Evolutionary conservation across 179 eudicot species (phyloP).

Genomic region (Vitellaria paradoxa): DNA sequence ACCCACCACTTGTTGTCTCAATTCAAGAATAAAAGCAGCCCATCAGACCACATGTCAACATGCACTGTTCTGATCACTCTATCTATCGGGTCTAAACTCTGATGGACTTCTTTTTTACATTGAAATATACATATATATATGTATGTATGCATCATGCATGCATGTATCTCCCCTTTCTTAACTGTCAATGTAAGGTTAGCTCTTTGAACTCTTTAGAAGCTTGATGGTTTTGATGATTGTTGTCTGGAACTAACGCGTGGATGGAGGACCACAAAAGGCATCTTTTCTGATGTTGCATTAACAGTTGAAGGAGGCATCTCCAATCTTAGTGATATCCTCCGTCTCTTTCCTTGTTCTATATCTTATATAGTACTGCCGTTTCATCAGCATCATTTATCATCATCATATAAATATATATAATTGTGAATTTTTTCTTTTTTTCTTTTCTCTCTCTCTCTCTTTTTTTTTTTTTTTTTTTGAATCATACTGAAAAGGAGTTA

Average conservation of each 20-base stretch:
- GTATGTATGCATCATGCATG: too few species aligned
- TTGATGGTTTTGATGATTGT: conserved; percentile 4
- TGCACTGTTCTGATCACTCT: not conserved
- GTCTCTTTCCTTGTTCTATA: not conserved
- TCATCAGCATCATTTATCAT: not conserved
- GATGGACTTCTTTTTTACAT: conserved; percentile 8
- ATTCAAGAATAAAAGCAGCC: not conserved
- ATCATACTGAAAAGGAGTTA: too few species aligned
- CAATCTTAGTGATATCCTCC: conserved; percentile 3
- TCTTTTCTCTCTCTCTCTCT: too few species aligned
- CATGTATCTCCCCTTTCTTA: not conserved
- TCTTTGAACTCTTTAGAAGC: not conserved
- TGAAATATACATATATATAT: not conserved
- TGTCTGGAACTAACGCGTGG: conserved; percentile 6
- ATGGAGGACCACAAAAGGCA: conserved; percentile 20
- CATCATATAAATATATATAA: not conserved
- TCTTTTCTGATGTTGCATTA: conserved; percentile 24
- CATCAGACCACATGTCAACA: not conserved
- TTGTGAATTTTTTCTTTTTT: too few species aligned
- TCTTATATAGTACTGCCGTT: too few species aligned
- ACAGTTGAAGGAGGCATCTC: not conserved
- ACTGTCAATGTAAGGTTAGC: not conserved
- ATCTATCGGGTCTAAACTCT: not conserved
- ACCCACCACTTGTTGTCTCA: conserved; percentile 6
- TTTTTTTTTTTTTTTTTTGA: too few species aligned